Evolutionary conservation across 1,284 basidiomycete species (phyloP).

Genomic region (Mycena sp.): DNA sequence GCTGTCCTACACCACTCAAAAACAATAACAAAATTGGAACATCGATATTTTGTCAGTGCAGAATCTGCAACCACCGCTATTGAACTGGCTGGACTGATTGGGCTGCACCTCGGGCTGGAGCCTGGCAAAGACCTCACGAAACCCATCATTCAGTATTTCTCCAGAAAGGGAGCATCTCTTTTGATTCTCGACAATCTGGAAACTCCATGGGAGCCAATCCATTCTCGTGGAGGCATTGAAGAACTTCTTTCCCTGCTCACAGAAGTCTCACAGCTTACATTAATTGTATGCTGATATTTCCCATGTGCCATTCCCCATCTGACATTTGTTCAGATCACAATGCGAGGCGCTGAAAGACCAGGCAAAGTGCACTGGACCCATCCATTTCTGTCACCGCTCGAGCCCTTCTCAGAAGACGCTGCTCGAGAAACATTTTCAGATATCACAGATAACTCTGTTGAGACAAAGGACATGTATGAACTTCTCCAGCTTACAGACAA

Average conservation of each 20-base stretch:
- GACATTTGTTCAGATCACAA: background rate
- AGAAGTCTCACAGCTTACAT: background rate
- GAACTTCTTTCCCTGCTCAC: background rate
- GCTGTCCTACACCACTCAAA: no score
- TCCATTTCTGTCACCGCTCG: background rate
- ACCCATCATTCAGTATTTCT: background rate
- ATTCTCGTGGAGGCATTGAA: background rate
- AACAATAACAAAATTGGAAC: no score
- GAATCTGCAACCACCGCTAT: background rate
- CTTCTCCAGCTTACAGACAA: background rate
- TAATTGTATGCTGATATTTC: background rate
- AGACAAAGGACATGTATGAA: background rate
- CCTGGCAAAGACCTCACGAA: background rate
- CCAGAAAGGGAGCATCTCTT: background rate
- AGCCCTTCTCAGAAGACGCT: background rate
- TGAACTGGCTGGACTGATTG: background rate
- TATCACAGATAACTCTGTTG: no score
- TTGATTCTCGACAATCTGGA: background rate
- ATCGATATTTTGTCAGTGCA: no score
- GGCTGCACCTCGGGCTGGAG: background rate
- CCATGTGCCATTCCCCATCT: no score
- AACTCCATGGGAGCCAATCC: background rate
- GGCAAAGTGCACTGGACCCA: background rate
- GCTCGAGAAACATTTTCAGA: no score
- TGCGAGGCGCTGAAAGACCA: background rate